Evolutionary conservation across 2,329 filamentous ascomycete species (phyloP).

Genomic region (Trichoderma guizhouense): DNA sequence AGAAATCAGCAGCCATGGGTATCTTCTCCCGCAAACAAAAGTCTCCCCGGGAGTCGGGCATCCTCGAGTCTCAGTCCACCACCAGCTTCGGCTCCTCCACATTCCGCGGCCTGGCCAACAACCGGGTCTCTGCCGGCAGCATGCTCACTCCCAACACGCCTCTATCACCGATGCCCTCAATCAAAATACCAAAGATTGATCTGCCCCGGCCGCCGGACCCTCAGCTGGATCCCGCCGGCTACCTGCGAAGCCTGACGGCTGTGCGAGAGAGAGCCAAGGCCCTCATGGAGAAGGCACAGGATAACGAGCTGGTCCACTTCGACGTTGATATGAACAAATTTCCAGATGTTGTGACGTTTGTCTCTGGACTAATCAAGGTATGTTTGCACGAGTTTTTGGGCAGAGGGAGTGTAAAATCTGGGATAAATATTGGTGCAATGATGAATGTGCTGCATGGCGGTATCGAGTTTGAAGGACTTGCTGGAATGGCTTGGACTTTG

Average conservation of each 20-base stretch:
- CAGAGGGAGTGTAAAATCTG: not conserved
- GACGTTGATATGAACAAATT: slow-evolving; percentile 86
- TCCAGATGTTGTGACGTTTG: slow-evolving; percentile 76
- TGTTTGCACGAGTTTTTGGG: slow-evolving; percentile 22
- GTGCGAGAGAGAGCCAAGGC: slow-evolving; percentile 76
- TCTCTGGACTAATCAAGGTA: slow-evolving; percentile 94
- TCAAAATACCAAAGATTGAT: slow-evolving; percentile 68
- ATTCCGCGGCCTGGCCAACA: slow-evolving; percentile 44
- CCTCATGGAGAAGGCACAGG: slow-evolving; percentile 72
- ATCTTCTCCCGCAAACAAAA: slow-evolving; percentile 56
- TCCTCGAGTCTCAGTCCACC: slow-evolving; percentile 46
- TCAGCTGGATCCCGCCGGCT: slow-evolving; percentile 80
- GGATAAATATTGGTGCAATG: not conserved
- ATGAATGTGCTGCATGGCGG: not conserved
- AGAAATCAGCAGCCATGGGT: slow-evolving; percentile 41
- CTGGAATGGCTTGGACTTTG: not conserved
- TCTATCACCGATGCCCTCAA: slow-evolving; percentile 50
- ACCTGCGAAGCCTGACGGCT: slow-evolving; percentile 83
- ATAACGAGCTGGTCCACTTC: slow-evolving; percentile 79
- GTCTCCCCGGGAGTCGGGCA: slow-evolving; percentile 41
- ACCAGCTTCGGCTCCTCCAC: slow-evolving; percentile 50
- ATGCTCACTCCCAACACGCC: slow-evolving; percentile 44
- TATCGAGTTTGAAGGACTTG: not conserved
- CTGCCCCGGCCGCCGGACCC: slow-evolving; percentile 85
- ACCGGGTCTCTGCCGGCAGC: slow-evolving; percentile 51